Base-by-base conservation (phyloP, 2,329 filamentous ascomycete species). In the Lecanicillium sp. region DNA sequence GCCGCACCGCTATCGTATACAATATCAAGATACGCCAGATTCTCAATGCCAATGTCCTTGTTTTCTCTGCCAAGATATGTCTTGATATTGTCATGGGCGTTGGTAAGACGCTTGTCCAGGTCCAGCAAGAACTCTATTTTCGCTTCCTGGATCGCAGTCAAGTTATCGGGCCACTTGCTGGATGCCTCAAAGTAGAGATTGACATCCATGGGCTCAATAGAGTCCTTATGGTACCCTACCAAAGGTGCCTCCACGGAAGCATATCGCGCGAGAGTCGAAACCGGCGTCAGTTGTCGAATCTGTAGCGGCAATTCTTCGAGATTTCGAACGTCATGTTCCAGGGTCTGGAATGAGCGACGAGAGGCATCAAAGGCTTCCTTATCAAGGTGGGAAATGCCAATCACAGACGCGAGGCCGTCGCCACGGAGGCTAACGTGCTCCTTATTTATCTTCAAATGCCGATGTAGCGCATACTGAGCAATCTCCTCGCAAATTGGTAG, bases 171-270 rank as follows among this genome's bases (percentile, higher is more conserved):
- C 92, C 92, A 98, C 49, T 87, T 83, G 33, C 80, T 82, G 6
- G 92, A 97, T 4, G 84, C 86, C 63, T 98, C 92, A 50, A 98
- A 97, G 54, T 90, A 89, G 34, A 98, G 71, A 30, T 88, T 74
- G 22, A 94, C 75, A 48, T 94, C 81, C 48, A 89, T 82, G 1
- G 86, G 82, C 18, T 59, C 55, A 39, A 68, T 51, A 14, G 60
- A 50, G 1, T 60, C 63, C 15, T 66, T 68, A 36, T 65, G 61
- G 12, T 69, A 65, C 17, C 65, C 64, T 29, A 69, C 58, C 17
- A 46, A 44, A 0, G 61, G 61, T 12, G 56, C 51, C 4, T 59
- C 49, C 8, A 84, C 59, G 0, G 83, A 87, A 2, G 87, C 68
- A 47, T 84, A 90, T 29, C 90, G 80, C 7, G 94, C 70, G 39